Base-by-base conservation (phyloP, 1,284 basidiomycete species). In the Sanghuangporus sanghuang region DNA sequence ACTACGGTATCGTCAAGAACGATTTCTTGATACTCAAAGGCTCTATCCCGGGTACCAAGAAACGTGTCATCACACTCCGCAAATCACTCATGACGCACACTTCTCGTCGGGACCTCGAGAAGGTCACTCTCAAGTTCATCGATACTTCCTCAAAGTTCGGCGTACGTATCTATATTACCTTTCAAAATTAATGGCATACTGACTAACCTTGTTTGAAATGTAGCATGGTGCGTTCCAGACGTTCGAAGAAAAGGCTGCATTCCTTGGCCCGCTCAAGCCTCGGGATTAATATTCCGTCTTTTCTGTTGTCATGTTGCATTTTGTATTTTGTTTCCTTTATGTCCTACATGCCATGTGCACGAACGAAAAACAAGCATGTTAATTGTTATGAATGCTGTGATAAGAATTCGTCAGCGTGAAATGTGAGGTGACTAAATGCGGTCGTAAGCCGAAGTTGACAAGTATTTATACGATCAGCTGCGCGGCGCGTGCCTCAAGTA, bases 111-210 rank as follows among this genome's bases (percentile, higher is more conserved):
- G 91, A 95, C 76, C 85, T 97, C 73, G 95, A 99, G 87, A 95
- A 98, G 82, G 93, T 98, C 70, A 85, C 92, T 69, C 93, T 99
- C 86, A 99, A 98, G 81, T 96, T 96, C 83, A 97, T 98, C 86
- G 94, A 96, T 76, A 98, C 96, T 57, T 93, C 93, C 54, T 96
- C 94, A 78, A 98, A 96, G 81, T 93, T 94, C 77, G 92, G 92
- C 69, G 87, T 90, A 85, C 70, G 86, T 83, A 18, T 18, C 57
- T 61, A 11, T 9, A 18, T 49, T 18, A 18, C 49, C 27, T 39
- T 42, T n/a, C n/a, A 40, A 14, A n/a, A n/a, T n/a, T n/a, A n/a
- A 23, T 6, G 7, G 18, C 46, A 49, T 44, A 40, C 38, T 16
- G n/a, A 49, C 11, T 42, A 63, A 59, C 64, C 69, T 58, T 69